phyloP scores from a whole-genome alignment of 179 eudicot genomes.

The Vitellaria paradoxa region DNA sequence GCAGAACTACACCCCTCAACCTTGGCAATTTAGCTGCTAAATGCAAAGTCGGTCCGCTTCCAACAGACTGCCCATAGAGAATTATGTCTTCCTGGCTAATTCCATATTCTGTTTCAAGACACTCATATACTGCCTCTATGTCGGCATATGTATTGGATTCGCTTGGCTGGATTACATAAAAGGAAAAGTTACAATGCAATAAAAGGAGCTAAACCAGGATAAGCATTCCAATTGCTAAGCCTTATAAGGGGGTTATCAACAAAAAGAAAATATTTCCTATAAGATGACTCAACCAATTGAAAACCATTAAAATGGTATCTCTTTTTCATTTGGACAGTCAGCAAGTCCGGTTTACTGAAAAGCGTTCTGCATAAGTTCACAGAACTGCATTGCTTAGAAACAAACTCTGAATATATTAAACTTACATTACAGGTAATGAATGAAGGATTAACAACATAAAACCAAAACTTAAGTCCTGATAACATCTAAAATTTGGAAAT shows the following conservation, averaged over 20 bases:
- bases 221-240: neutral
- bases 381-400: neutral
- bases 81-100: slow-evolving; percentile 88
- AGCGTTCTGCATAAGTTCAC: neutral
- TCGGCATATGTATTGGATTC: slow-evolving; percentile 90
- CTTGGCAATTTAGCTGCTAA: slow-evolving; percentile 87
- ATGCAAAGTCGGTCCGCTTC: slow-evolving; percentile 96
- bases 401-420: neutral
- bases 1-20: slow-evolving; percentile 94
- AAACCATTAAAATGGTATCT: neutral
- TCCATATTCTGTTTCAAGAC: slow-evolving; percentile 89
- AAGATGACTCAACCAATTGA: neutral
- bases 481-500: neutral
- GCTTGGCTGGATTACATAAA: slow-evolving; percentile 58
- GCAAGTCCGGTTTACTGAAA: neutral
- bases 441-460: neutral
- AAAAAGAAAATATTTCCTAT: neutral
- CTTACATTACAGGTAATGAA: neutral
- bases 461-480: neutral
- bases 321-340: neutral
- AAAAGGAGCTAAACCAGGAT: neutral
- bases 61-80: slow-evolving; percentile 95
- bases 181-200: neutral
- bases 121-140: slow-evolving; percentile 93
- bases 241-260: neutral